Evolutionary conservation across 1,284 basidiomycete genomes (phyloP).

Genomic region (Cryptococcus wingfieldii): DNA sequence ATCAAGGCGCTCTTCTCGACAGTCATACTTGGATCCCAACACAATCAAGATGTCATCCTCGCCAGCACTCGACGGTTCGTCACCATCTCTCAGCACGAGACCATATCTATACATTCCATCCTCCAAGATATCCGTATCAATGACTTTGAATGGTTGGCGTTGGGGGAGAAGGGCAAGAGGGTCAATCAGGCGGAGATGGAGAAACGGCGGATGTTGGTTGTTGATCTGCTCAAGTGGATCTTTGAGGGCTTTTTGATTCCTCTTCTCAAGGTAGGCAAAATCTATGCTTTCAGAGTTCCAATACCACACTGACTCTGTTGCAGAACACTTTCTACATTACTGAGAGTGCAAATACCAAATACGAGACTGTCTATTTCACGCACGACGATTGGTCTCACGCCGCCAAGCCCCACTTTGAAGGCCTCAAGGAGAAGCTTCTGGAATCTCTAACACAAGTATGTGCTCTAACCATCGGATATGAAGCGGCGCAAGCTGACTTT

Average conservation of each 20-base stretch:
- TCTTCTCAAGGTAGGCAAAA: slow-evolving; percentile 63
- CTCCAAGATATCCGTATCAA: slow-evolving; percentile 71
- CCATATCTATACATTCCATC: slow-evolving; percentile 70
- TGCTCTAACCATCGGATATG: not conserved
- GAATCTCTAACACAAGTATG: slow-evolving; percentile 40
- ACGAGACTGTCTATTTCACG: slow-evolving; percentile 83
- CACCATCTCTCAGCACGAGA: slow-evolving; percentile 71
- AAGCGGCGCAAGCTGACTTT: not conserved
- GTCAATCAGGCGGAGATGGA: slow-evolving; percentile 62
- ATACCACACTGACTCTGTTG: slow-evolving; percentile 1
- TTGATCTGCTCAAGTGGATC: slow-evolving; percentile 88
- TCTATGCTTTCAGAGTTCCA: not conserved
- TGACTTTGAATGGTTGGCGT: slow-evolving; percentile 73
- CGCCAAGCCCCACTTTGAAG: slow-evolving; percentile 72
- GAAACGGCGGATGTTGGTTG: slow-evolving; percentile 70
- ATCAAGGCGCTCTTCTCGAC: slow-evolving; percentile 69
- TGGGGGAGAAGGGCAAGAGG: slow-evolving; percentile 20
- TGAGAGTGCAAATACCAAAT: slow-evolving; percentile 82
- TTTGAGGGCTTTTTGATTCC: slow-evolving; percentile 80
- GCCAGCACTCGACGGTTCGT: slow-evolving; percentile 71
- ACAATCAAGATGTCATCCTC: slow-evolving; percentile 64
- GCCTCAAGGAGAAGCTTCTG: slow-evolving; percentile 53
- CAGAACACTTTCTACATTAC: slow-evolving; percentile 93
- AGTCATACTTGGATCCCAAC: slow-evolving; percentile 69
- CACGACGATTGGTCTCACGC: slow-evolving; percentile 90